phyloP scores from a whole-genome alignment of 495 filamentous ascomycete genomes.

The Mytilinidion resinicola region DNA sequence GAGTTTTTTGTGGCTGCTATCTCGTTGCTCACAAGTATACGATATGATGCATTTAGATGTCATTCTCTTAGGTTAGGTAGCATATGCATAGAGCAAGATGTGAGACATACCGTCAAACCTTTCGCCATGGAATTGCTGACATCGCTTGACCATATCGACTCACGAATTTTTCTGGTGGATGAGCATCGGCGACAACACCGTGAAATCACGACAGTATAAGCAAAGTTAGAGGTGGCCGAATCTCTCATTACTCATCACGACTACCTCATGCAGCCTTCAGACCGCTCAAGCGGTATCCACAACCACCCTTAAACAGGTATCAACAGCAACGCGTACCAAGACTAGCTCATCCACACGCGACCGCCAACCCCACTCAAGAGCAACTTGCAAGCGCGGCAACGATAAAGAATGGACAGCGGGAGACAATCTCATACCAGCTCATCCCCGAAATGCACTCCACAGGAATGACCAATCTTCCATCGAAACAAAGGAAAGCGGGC shows the following conservation, averaged over 20 bases:
- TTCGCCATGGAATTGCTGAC: no score
- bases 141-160: no score
- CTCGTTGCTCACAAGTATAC: no score
- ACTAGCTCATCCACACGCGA: background rate
- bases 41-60: no score
- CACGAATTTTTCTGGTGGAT: no score
- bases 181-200: no score
- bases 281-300: background rate
- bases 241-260: slow-evolving; percentile 1
- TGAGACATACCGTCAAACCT: no score
- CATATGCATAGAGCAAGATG: no score
- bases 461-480: background rate
- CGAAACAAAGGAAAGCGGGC: slow-evolving; percentile 1
- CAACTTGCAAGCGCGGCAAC: background rate
- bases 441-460: background rate
- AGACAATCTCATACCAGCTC: background rate
- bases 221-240: background rate
- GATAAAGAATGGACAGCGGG: background rate
- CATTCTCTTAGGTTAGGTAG: no score
- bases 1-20: no score
- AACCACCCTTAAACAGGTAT: background rate
- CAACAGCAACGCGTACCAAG: background rate
- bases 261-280: background rate
- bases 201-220: background rate
- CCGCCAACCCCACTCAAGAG: background rate